Percentiles rank a stretch among this genome's conserved stretches.
These are phyloP conservation scores for Fraxinus nigra DNA, from an alignment of 305 asterid genomes.

Conservation along the genomic window DNA sequence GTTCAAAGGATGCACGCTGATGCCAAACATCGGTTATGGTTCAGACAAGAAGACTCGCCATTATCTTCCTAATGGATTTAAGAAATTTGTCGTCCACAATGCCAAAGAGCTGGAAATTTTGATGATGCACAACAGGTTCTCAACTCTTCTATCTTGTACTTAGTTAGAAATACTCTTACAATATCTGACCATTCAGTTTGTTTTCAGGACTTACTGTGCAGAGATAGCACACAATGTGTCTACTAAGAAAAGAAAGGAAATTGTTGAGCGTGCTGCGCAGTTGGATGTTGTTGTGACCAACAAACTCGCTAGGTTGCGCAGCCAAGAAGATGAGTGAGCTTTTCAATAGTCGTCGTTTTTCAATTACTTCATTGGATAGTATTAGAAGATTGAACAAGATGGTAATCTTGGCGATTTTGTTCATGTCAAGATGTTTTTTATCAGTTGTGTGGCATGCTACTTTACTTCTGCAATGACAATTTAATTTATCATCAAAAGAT, in stretches of 20 bases:
- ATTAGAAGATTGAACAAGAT: background rate
- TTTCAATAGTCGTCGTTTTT: background rate
- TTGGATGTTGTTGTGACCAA: constrained; percentile 31
- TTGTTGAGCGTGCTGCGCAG: constrained; percentile 31
- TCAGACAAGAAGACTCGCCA: background rate
- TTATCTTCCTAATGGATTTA: constrained; percentile 44
- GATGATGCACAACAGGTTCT: constrained; percentile 45
- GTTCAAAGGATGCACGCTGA: constrained; percentile 46
- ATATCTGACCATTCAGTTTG: background rate
- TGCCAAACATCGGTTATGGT: constrained; percentile 22
- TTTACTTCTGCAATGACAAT: background rate
- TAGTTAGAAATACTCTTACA: background rate
- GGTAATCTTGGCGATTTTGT: background rate
- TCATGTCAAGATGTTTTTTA: background rate
- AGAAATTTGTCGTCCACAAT: constrained; percentile 47
- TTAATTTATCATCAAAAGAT: background rate
- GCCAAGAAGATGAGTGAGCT: constrained; percentile 34
- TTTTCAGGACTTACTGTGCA: constrained; percentile 27
- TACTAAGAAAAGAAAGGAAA: constrained; percentile 28
- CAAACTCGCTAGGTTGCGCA: constrained; percentile 32
- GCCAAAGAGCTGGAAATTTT: constrained; percentile 37
- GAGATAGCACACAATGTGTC: constrained; percentile 33
- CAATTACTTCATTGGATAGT: background rate
- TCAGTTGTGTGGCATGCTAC: background rate
- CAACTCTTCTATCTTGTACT: background rate